Evolutionary conservation across 2,329 filamentous ascomycete genomes (phyloP).

Genomic region (Colletotrichum sp.): DNA sequence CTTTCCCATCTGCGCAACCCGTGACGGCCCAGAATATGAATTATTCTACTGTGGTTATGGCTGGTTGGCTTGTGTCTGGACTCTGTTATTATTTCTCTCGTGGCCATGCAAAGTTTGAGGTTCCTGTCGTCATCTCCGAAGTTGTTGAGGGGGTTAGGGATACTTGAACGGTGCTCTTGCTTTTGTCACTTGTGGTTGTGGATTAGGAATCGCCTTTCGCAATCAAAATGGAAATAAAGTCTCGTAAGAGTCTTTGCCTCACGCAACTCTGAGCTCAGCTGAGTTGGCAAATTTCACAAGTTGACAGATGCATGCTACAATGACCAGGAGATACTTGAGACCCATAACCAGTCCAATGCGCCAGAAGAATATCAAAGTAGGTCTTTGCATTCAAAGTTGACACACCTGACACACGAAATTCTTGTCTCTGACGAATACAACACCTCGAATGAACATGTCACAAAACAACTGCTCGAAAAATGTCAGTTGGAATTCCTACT

Average conservation of each 20-base stretch:
- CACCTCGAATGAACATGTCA: neutral
- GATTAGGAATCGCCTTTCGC: neutral
- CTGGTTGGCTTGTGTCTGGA: constrained; percentile 40
- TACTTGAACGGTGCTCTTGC: neutral
- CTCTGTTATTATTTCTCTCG: constrained; percentile 33
- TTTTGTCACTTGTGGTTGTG: neutral
- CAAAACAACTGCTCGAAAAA: neutral
- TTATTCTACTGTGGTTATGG: constrained; percentile 48
- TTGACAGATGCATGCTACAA: neutral
- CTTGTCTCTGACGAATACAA: neutral
- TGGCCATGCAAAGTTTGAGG: constrained; percentile 29
- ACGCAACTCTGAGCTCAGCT: neutral
- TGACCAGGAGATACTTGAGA: neutral
- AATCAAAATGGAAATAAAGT: neutral
- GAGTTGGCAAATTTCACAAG: neutral
- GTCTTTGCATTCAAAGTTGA: neutral
- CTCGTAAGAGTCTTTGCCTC: neutral
- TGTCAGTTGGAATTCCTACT: neutral
- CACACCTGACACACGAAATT: rapidly evolving
- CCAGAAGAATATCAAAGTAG: neutral
- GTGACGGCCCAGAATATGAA: constrained; percentile 50
- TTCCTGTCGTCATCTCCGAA: constrained; percentile 21
- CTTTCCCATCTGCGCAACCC: constrained; percentile 44
- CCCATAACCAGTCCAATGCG: neutral
- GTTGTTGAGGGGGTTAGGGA: neutral